These are phyloP conservation scores for Talaromyces liani DNA, from an alignment of 495 filamentous ascomycete species.

Conservation along the genomic window DNA sequence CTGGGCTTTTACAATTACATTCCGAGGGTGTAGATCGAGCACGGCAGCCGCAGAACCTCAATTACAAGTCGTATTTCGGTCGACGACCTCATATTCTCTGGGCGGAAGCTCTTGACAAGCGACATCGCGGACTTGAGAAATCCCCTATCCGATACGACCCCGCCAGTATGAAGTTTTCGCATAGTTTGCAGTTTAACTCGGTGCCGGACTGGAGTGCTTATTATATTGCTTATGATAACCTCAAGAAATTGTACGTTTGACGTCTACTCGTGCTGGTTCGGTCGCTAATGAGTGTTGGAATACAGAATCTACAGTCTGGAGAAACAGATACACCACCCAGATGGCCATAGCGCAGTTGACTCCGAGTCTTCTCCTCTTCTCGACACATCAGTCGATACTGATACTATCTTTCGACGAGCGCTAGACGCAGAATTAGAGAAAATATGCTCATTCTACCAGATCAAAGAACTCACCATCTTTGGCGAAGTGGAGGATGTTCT, in stretches of 20 bases:
- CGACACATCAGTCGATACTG: conserved; percentile 53
- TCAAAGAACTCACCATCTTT: conserved; percentile 80
- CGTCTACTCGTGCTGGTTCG: not conserved
- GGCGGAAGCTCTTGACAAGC: conserved; percentile 27
- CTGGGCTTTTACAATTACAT: not conserved
- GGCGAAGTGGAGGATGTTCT: conserved; percentile 71
- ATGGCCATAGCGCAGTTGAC: conserved; percentile 44
- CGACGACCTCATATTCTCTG: conserved; percentile 23
- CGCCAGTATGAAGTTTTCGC: conserved; percentile 98
- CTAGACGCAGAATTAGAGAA: conserved; percentile 90
- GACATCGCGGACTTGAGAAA: conserved; percentile 15
- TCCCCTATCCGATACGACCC: conserved; percentile 22
- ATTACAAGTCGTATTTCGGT: not conserved
- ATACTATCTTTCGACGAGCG: conserved; percentile 67
- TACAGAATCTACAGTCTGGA: conserved; percentile 87
- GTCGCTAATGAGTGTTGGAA: not conserved
- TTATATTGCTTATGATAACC: conserved; percentile 96
- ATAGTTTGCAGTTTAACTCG: conserved; percentile 98
- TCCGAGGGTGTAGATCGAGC: not conserved
- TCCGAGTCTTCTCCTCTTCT: conserved; percentile 81
- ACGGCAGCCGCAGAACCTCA: not conserved
- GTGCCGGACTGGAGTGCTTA: conserved; percentile 97
- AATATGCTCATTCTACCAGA: conserved; percentile 78
- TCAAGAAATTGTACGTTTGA: conserved; percentile 89
- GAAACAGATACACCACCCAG: conserved; percentile 57